phyloP scores from a whole-genome alignment of 1,139 yeast species.

The Suhomyces coccinellae region DNA sequence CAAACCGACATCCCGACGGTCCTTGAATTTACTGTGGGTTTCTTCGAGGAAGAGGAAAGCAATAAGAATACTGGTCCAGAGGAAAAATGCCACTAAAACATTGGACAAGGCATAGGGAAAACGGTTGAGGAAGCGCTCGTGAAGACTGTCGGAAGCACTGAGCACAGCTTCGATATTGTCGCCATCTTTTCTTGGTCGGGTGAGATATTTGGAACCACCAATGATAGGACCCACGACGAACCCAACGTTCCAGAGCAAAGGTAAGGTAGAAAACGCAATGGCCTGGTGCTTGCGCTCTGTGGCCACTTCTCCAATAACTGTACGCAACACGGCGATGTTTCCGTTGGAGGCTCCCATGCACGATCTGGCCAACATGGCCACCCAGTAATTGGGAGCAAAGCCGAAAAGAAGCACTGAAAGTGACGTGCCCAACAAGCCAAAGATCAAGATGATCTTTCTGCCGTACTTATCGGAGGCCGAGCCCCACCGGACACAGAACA shows the following conservation, averaged over 20 bases:
- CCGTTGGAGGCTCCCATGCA: conserved; percentile 39
- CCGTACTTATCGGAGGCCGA: conserved; percentile 34
- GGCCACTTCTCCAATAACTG: conserved; percentile 40
- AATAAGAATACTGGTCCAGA: conserved; percentile 39
- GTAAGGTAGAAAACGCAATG: conserved; percentile 37
- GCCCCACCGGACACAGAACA: conserved; percentile 42
- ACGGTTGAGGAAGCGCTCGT: conserved; percentile 32
- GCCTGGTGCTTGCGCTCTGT: conserved; percentile 39
- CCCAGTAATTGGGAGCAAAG: conserved; percentile 33
- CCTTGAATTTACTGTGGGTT: conserved; percentile 48
- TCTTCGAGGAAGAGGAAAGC: conserved; percentile 62
- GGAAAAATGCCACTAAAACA: conserved; percentile 48
- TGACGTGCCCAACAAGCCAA: conserved; percentile 36
- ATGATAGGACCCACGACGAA: conserved; percentile 44
- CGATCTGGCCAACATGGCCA: conserved; percentile 36
- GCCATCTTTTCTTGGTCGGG: conserved; percentile 26
- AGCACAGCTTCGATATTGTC: conserved; percentile 5
- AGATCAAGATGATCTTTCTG: conserved; percentile 32
- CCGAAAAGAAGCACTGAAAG: conserved; percentile 33
- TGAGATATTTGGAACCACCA: conserved; percentile 47
- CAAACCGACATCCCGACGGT: conserved; percentile 50
- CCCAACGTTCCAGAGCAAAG: conserved; percentile 38
- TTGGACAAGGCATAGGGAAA: conserved; percentile 65
- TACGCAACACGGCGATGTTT: conserved; percentile 38
- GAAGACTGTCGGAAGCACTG: conserved; percentile 3